Base-by-base conservation (phyloP, 2,329 filamentous ascomycete genomes). In the Talaromyces sp. region DNA sequence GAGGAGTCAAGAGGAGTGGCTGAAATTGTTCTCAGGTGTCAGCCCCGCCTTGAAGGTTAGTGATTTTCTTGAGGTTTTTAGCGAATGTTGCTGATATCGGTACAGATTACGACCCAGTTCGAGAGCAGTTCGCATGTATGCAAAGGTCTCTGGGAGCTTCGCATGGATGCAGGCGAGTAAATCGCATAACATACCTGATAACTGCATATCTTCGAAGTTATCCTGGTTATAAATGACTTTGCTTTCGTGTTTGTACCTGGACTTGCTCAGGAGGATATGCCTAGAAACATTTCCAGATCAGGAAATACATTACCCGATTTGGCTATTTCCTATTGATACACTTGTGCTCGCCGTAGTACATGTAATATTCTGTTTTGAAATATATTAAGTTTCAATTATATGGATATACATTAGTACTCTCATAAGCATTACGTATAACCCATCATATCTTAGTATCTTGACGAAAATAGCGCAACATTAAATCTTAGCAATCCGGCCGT, bases 1-100 rank as follows among this genome's bases (percentile, higher is more conserved):
- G 41, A 56, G 62, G 22, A 63, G 48, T 9, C 60, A 56, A 31
- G 45, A 33, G 17, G 61, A 63, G 36, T 64, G 62, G 58, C 33
- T 41, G 15, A 50, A 43, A 17, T 52, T 64, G 39, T 45, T 64
- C 39, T 40, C 39, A 40, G 11, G 10, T 10, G 39, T 21, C 17
- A 11, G 19, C 9, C 39, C 9, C 9, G 9, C 5, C 3, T 21
- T 40, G 39, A 19, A 40, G 8, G 39, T 40, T 1, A 5, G 17
- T 21, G 19, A 11, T 40, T 4, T 2, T 40, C 39, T 21, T 17
- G 5, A 8, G 10, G 17, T 5, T 19, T 21, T 19, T 3, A 40
- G 17, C 8, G 19, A 11, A 21, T 2, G 17, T 40, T 17, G 39
- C 39, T 40, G 19, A 40, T 21, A 17, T 9, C 11, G 5, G 39